phyloP scores from a whole-genome alignment of 495 filamentous ascomycete species.

The Aspergillus mulundensis region DNA sequence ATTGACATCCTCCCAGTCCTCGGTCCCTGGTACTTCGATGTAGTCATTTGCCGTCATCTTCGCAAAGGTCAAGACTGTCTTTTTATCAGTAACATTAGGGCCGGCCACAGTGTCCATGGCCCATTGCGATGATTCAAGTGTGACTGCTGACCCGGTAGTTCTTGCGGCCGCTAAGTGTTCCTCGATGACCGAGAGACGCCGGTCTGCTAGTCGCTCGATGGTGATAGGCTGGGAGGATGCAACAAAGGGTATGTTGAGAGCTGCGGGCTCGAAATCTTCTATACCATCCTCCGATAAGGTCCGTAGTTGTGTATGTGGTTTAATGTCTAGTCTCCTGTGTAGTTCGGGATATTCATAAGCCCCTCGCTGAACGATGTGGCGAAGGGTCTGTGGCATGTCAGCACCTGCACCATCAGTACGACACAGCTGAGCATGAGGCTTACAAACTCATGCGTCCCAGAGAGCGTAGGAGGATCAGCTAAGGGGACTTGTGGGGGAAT shows the following conservation, averaged over 20 bases:
- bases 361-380: constrained; percentile 90
- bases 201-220: constrained; percentile 79
- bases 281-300: constrained; percentile 62
- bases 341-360: constrained; percentile 67
- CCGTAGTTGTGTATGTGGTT: constrained; percentile 57
- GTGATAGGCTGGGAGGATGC: constrained; percentile 56
- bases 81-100: constrained; percentile 82
- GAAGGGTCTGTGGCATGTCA: constrained; percentile 58
- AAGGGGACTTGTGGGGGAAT: constrained; percentile 33
- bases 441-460: constrained; percentile 37
- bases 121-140: constrained; percentile 70
- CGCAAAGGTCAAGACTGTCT: constrained; percentile 77
- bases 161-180: constrained; percentile 66
- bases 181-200: constrained; percentile 70
- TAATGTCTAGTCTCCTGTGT: constrained; percentile 70
- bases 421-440: constrained; percentile 4
- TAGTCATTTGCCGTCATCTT: constrained; percentile 88
- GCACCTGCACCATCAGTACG: background rate
- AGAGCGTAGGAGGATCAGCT: constrained; percentile 15
- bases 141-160: constrained; percentile 54
- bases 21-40: constrained; percentile 61
- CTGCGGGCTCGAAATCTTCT: constrained; percentile 36
- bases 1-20: constrained; percentile 81
- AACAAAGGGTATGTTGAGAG: constrained; percentile 32
- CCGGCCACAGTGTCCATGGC: constrained; percentile 71